Conservation (phyloP, 2,329 filamentous ascomycete genomes). For the Aureobasidium lini region DNA sequence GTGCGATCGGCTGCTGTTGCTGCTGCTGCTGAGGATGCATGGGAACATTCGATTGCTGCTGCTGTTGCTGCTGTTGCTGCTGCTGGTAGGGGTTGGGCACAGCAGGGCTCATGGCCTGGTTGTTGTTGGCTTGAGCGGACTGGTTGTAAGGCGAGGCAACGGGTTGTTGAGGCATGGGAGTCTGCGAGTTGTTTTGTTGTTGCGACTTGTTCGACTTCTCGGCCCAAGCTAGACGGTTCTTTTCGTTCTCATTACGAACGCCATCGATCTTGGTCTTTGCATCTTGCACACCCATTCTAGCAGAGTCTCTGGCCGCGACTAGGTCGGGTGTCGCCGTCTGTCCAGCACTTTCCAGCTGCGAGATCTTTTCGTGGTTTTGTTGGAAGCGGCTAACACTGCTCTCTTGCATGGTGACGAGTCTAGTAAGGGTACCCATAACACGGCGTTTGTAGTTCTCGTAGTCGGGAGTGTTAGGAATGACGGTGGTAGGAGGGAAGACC, state of each 20-base stretch:
- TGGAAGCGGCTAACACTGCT: conserved; percentile 10
- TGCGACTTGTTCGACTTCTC: conserved; percentile 8
- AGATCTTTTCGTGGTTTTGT: conserved; percentile 6
- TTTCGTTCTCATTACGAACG: conserved; percentile 15
- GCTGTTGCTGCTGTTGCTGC: conserved; percentile 12
- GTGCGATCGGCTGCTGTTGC: conserved; percentile 14
- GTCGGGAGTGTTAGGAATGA: conserved; percentile 13
- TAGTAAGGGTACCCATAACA: conserved; percentile 4
- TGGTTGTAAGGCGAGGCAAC: conserved; percentile 3
- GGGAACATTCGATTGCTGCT: conserved; percentile 22
- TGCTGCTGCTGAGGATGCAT: conserved; percentile 13
- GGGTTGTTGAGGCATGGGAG: conserved; percentile 16
- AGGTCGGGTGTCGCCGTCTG: conserved; percentile 12
- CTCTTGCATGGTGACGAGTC: conserved; percentile 11
- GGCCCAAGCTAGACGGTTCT: conserved; percentile 10
- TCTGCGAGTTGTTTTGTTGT: conserved; percentile 13
- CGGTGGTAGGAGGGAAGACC: conserved; percentile 13
- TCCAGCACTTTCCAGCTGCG: conserved; percentile 7
- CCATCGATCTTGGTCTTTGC: conserved; percentile 14
- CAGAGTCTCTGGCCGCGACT: conserved; percentile 10
- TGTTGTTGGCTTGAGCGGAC: conserved; percentile 11
- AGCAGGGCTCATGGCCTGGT: conserved; percentile 7
- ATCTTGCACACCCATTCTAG: conserved; percentile 9
- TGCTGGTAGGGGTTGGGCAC: conserved; percentile 17
- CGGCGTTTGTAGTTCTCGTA: conserved; percentile 16